Evolutionary conservation across 2,329 filamentous ascomycete species (phyloP).

Genomic region (Fusarium camptoceras): DNA sequence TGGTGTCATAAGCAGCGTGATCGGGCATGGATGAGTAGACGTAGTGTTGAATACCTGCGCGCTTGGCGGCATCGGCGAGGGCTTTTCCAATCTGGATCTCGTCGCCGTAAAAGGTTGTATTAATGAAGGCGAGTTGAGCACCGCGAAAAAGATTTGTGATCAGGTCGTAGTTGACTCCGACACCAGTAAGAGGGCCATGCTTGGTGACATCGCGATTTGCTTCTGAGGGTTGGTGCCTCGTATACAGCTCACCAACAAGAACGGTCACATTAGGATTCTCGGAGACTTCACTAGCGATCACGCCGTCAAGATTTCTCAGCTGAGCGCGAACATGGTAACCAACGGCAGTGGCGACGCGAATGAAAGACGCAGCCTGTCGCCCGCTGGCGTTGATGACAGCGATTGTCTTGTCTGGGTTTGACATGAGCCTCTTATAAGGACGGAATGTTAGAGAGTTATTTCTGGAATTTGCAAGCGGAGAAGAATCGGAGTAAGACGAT

Average conservation of each 20-base stretch:
- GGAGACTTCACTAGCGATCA: slow-evolving; percentile 88
- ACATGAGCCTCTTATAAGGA: slow-evolving; percentile 69
- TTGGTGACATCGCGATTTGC: slow-evolving; percentile 72
- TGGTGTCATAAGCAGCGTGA: slow-evolving; percentile 80
- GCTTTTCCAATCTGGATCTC: slow-evolving; percentile 90
- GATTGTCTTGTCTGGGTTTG: slow-evolving; percentile 79
- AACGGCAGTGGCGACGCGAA: slow-evolving; percentile 91
- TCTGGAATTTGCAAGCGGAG: slow-evolving; percentile 64
- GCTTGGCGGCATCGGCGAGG: slow-evolving; percentile 89
- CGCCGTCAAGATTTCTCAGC: slow-evolving; percentile 85
- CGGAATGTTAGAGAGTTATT: slow-evolving; percentile 73
- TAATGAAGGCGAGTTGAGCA: slow-evolving; percentile 93
- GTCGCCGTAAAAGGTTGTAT: slow-evolving; percentile 97
- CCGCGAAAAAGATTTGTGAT: slow-evolving; percentile 84
- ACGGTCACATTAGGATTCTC: slow-evolving; percentile 80
- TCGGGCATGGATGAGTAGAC: slow-evolving; percentile 98
- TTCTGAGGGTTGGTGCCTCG: slow-evolving; percentile 63
- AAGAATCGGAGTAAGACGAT: slow-evolving; percentile 71
- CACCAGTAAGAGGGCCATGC: slow-evolving; percentile 71
- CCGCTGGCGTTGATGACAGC: slow-evolving; percentile 96
- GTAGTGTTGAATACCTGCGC: slow-evolving; percentile 86
- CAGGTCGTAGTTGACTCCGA: slow-evolving; percentile 77
- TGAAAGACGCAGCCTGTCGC: slow-evolving; percentile 93
- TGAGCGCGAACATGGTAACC: slow-evolving; percentile 95
- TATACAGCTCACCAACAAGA: slow-evolving; percentile 73